Evolutionary conservation across 2,329 filamentous ascomycete genomes (phyloP).

Genomic region (Blastomyces parvus): DNA sequence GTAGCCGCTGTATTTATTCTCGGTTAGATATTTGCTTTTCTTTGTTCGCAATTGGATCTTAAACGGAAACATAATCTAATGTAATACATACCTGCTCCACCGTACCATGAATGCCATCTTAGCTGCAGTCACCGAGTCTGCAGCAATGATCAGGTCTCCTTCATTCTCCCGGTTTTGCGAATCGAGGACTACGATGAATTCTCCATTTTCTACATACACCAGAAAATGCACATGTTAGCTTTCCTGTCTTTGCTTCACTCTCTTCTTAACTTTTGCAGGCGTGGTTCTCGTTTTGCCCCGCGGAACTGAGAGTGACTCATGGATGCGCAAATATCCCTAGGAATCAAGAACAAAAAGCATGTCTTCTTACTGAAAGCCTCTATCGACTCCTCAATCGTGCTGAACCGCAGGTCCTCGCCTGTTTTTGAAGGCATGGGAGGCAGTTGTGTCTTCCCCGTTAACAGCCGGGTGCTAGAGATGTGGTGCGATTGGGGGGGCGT

Average conservation of each 20-base stretch:
- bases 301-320: neutral
- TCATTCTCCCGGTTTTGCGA: conserved; percentile 90
- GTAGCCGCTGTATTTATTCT: conserved; percentile 51
- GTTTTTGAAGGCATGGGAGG: conserved; percentile 28
- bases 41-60: neutral
- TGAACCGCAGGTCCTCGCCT: conserved; percentile 29
- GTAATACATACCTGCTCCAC: conserved; percentile 51
- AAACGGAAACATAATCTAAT: neutral
- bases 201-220: conserved; percentile 52
- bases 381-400: conserved; percentile 36
- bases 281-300: neutral
- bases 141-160: conserved; percentile 94
- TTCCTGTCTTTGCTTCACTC: neutral
- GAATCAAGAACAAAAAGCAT: neutral
- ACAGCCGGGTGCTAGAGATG: neutral
- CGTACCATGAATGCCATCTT: conserved; percentile 97
- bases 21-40: neutral
- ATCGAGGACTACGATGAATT: conserved; percentile 95
- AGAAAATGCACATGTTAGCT: conserved; percentile 16
- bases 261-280: neutral
- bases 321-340: neutral
- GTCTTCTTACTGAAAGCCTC: conserved; percentile 32
- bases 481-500: neutral
- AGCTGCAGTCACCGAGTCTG: conserved; percentile 67
- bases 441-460: neutral